Conservation (phyloP, 108 stramenopile species). For the Cyclotella cryptica region DNA sequence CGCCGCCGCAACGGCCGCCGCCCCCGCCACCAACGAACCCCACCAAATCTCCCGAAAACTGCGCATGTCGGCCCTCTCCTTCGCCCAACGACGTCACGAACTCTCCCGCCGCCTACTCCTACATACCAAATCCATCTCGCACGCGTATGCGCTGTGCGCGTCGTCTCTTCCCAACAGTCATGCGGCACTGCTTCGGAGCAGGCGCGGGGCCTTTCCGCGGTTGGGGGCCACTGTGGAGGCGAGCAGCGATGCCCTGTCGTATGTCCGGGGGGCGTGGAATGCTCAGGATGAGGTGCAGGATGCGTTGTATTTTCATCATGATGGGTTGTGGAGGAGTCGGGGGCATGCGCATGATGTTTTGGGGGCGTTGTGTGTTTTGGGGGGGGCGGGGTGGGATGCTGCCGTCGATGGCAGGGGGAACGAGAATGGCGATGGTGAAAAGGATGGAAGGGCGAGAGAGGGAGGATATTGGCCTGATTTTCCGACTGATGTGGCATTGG, state of each 20-base stretch:
- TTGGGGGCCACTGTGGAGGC: conserved; percentile 49
- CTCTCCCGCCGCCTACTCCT: conserved; percentile 70
- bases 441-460: conserved; percentile 6
- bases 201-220: conserved; percentile 5
- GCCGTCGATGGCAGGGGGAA: conserved; percentile 11
- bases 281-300: conserved; percentile 89
- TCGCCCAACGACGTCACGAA: conserved; percentile 88
- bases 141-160: conserved; percentile 75
- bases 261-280: conserved; percentile 70
- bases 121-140: conserved; percentile 67
- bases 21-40: conserved; percentile 5
- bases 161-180: conserved; percentile 48
- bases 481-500: conserved; percentile 69
- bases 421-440: not conserved
- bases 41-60: conserved; percentile 49
- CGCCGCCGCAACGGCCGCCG: conserved; percentile 10
- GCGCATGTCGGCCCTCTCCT: conserved; percentile 83
- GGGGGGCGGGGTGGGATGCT: conserved; percentile 5
- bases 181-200: conserved; percentile 10
- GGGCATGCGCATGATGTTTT: conserved; percentile 79
- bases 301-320: conserved; percentile 89
- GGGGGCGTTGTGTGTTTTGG: conserved; percentile 71
- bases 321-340: conserved; percentile 66
- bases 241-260: conserved; percentile 69
- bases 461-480: conserved; percentile 75